Evolutionary conservation across 1,139 yeast species (phyloP).

Genomic region (Hyphopichia fennica): DNA sequence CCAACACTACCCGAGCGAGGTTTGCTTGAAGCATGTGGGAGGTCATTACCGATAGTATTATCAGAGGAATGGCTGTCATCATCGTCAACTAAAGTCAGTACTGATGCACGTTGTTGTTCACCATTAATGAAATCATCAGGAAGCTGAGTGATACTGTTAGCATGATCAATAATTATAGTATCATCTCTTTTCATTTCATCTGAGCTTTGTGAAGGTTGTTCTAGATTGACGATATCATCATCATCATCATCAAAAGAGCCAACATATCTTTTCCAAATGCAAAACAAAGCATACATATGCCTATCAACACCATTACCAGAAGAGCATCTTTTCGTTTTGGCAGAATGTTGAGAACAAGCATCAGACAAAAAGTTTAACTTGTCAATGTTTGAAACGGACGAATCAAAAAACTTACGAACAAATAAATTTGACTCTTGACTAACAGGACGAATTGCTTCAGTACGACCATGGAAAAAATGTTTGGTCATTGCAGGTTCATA

Average conservation of each 20-base stretch:
- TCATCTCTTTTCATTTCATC: conserved; percentile 6
- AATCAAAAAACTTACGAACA: conserved; percentile 83
- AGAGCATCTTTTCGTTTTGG: conserved; percentile 67
- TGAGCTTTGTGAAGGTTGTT: neutral
- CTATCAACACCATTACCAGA: conserved; percentile 87
- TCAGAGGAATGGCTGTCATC: conserved; percentile 18
- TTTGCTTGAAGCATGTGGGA: conserved; percentile 7
- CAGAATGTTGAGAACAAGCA: conserved; percentile 72
- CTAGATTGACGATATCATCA: conserved; percentile 9
- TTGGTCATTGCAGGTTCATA: conserved; percentile 98
- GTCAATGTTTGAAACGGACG: conserved; percentile 54
- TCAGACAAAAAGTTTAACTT: conserved; percentile 60
- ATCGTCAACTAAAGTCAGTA: conserved; percentile 16
- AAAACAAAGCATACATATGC: conserved; percentile 81
- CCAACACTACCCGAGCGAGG: conserved; percentile 1
- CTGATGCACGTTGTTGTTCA: conserved; percentile 11
- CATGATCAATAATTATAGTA: conserved; percentile 5
- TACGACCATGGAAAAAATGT: conserved; percentile 81
- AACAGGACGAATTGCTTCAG: conserved; percentile 88
- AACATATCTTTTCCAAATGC: conserved; percentile 82
- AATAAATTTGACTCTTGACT: conserved; percentile 77
- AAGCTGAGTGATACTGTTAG: conserved; percentile 2
- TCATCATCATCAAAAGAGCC: conserved; percentile 27
- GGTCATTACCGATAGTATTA: conserved; percentile 21
- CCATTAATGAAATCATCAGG: conserved; percentile 6